A percentile compares a stretch with the other conserved stretches of the same genome.
Conservation (phyloP, 2,329 filamentous ascomycete genomes). For the Scolecobasidium constrictum region DNA sequence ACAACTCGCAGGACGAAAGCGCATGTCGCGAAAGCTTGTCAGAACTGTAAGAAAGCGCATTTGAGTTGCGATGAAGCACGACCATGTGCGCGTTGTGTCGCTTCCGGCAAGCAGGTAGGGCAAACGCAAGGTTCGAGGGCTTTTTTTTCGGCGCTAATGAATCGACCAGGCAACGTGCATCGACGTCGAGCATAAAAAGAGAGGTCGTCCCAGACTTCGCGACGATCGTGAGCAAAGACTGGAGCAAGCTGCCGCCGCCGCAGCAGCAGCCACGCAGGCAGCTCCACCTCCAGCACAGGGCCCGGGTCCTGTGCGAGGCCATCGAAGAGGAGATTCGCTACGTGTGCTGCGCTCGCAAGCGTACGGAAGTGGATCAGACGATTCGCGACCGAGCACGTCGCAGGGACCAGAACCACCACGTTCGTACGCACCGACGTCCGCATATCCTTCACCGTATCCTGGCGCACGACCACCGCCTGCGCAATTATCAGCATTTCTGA, state of each 20-base stretch:
- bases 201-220: slow-evolving; percentile 65
- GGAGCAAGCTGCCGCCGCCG: slow-evolving; percentile 7
- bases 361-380: not conserved
- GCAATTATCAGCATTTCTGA: slow-evolving; percentile 28
- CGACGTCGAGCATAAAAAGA: slow-evolving; percentile 79
- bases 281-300: slow-evolving; percentile 1
- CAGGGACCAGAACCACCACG: slow-evolving; percentile 1
- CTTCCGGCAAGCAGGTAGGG: slow-evolving; percentile 58
- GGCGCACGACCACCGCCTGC: slow-evolving; percentile 12
- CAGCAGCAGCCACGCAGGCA: slow-evolving; percentile 1
- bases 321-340: slow-evolving; percentile 6
- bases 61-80: slow-evolving; percentile 57
- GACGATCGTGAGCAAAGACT: slow-evolving; percentile 38
- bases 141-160: no score
- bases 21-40: slow-evolving; percentile 74
- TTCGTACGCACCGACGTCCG: slow-evolving; percentile 1
- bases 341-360: slow-evolving; percentile 7
- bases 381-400: not conserved
- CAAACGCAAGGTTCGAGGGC: no score
- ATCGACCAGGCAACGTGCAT: slow-evolving; percentile 58
- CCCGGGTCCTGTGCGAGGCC: not conserved
- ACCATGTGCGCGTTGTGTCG: slow-evolving; percentile 66
- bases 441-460: slow-evolving; percentile 9
- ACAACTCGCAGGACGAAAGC: slow-evolving; percentile 47
- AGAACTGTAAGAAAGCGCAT: slow-evolving; percentile 78